Conservation (phyloP, 83 land plant genomes). For the Picea abies region DNA sequence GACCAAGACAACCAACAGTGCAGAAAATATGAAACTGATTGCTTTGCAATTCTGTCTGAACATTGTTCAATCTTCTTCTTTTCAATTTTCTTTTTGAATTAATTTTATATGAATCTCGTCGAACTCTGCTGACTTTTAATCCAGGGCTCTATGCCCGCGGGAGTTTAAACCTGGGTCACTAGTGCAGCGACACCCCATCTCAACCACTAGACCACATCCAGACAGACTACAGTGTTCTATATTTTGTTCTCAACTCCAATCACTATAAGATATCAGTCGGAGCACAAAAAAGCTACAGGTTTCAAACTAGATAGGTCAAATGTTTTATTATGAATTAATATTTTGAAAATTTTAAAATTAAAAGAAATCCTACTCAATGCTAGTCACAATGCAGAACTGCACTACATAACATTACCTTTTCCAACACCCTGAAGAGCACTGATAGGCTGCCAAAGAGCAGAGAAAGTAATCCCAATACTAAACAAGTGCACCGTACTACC, state of each 20-base stretch:
- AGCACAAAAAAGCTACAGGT: background rate
- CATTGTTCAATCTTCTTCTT: background rate
- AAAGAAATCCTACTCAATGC: background rate
- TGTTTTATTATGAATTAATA: background rate
- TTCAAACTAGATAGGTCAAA: background rate
- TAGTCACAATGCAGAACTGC: background rate
- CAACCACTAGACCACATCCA: background rate
- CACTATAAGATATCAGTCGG: background rate
- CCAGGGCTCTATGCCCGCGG: too few species aligned
- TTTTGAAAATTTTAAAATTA: background rate
- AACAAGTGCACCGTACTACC: constrained; percentile 96
- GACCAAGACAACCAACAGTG: too few species aligned
- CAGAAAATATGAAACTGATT: background rate
- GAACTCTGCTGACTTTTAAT: too few species aligned
- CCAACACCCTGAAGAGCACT: constrained; percentile 95
- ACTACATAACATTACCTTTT: constrained; percentile 60
- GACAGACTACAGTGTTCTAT: background rate
- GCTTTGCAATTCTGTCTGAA: background rate
- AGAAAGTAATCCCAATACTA: constrained; percentile 97
- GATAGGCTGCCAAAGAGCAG: constrained; percentile 97
- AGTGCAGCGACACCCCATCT: too few species aligned
- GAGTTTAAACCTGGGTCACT: too few species aligned
- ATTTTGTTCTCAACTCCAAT: background rate
- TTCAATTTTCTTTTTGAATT: too few species aligned
- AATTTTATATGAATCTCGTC: too few species aligned